These are phyloP conservation scores for Cadophora sp. DNA, from an alignment of 2,329 filamentous ascomycete species.

Conservation along the genomic window DNA sequence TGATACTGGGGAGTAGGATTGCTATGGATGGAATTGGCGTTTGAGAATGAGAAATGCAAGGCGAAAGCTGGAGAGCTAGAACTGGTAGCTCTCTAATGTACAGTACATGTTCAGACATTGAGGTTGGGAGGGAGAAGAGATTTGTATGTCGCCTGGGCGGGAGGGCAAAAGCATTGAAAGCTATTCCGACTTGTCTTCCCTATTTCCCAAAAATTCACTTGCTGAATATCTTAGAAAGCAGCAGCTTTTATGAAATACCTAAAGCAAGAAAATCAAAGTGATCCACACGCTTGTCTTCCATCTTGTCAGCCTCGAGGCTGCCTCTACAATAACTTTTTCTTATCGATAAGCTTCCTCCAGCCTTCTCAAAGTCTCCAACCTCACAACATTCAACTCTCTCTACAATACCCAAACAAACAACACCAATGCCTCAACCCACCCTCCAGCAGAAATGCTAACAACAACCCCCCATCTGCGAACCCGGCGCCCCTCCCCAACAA, in stretches of 20 bases:
- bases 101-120: not conserved
- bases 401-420: conserved; percentile 18
- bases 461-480: conserved; percentile 65
- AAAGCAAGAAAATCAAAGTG: too few relatives aligned
- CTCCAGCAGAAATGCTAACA: conserved; percentile 61
- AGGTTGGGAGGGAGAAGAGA: too few relatives aligned
- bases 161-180: not conserved
- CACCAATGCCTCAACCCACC: conserved; percentile 26
- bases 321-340: conserved; percentile 30
- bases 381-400: conserved; percentile 16
- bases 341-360: conserved; percentile 35
- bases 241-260: too few relatives aligned
- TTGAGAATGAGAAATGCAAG: not conserved
- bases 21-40: not conserved
- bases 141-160: not conserved
- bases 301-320: conserved; percentile 6
- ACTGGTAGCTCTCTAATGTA: not conserved
- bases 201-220: not conserved
- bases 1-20: conserved; percentile 45
- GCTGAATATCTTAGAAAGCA: too few relatives aligned
- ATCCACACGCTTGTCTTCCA: not conserved
- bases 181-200: not conserved
- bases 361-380: conserved; percentile 17
- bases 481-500: conserved; percentile 80
- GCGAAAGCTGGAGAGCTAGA: not conserved